Base-by-base conservation (phyloP, 257 asterid species). In the Galeopsis tetrahit region DNA sequence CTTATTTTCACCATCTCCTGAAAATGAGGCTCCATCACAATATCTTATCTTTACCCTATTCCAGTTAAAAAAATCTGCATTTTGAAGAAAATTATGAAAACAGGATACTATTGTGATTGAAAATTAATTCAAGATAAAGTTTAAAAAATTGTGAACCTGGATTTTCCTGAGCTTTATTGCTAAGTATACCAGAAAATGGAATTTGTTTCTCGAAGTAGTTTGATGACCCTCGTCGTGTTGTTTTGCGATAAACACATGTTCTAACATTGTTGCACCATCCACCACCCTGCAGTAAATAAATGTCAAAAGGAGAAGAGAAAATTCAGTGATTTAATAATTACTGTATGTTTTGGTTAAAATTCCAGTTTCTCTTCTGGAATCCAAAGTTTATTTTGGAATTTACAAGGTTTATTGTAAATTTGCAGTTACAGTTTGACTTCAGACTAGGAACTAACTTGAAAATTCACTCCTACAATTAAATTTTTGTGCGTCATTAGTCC, bases 261-360 rank as follows among this genome's bases (percentile, higher is more conserved):
- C 84, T 80, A 63, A 88, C 55, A 73, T 49, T 81, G 75, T 89
- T 88, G 77, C 98, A 92, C 98, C 98, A 92, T 17, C 98, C 98
- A 71, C 98, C 98, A 17, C 98, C 98, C 98, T 93, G 88, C 66
- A 77, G 70, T 43, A 46, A 7, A 40, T 2, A 6, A 66, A 62
- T 71, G 6, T n/a, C 76, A 68, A 51, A 42, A 9, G 14, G 36
- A 21, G 28, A 21, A 21, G 1, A 21, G 1, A 34, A 52, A 66
- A 10, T 48, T 63, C 68, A 56, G n/a, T 31, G 28, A 17, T 21
- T 38, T 38, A 38, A 21, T 21, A 21, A 21, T 38, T n/a, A n/a
- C n/a, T n/a, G n/a, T n/a, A n/a, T n/a, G n/a, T n/a, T n/a, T n/a
- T n/a, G n/a, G n/a, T n/a, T n/a, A n/a, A n/a, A n/a, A n/a, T n/a